phyloP scores from a whole-genome alignment of 257 asterid genomes.

The Capsicum pubescens region DNA sequence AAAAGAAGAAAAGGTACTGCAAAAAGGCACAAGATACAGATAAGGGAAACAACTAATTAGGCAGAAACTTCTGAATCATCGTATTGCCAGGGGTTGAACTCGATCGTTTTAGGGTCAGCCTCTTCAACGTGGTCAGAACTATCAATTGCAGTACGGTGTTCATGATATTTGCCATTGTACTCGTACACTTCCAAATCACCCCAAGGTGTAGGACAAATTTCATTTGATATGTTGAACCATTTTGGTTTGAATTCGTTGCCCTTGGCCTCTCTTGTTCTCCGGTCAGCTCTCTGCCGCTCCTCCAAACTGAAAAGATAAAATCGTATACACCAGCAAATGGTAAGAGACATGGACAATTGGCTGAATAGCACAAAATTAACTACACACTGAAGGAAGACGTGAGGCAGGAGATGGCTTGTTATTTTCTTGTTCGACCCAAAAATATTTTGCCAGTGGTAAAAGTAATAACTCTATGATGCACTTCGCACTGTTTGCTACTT shows the following conservation, averaged over 20 bases:
- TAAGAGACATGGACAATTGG: background rate
- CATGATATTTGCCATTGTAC: constrained; percentile 72
- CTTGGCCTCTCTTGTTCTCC: constrained; percentile 80
- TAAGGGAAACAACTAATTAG: constrained; percentile 18
- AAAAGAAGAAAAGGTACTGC: background rate
- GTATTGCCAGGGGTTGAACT: constrained; percentile 95
- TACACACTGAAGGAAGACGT: background rate
- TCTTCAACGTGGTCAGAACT: constrained; percentile 47
- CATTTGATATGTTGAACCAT: constrained; percentile 87
- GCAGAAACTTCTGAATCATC: constrained; percentile 37
- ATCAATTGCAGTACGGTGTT: constrained; percentile 67
- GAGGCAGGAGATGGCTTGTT: background rate
- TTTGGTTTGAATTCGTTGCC: constrained; percentile 70
- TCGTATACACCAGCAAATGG: background rate
- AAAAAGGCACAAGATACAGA: background rate
- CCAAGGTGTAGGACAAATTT: constrained; percentile 87
- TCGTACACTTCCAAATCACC: constrained; percentile 84
- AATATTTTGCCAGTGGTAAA: background rate
- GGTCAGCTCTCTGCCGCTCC: constrained; percentile 95
- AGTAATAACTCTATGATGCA: background rate
- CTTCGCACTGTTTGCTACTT: background rate
- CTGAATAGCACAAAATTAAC: background rate
- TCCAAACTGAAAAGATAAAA: constrained; percentile 59
- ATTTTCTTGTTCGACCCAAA: background rate
- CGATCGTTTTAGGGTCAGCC: constrained; percentile 47